These are phyloP conservation scores for Quercus mongolica DNA, from an alignment of 306 rosid species.

Conservation along the genomic window DNA sequence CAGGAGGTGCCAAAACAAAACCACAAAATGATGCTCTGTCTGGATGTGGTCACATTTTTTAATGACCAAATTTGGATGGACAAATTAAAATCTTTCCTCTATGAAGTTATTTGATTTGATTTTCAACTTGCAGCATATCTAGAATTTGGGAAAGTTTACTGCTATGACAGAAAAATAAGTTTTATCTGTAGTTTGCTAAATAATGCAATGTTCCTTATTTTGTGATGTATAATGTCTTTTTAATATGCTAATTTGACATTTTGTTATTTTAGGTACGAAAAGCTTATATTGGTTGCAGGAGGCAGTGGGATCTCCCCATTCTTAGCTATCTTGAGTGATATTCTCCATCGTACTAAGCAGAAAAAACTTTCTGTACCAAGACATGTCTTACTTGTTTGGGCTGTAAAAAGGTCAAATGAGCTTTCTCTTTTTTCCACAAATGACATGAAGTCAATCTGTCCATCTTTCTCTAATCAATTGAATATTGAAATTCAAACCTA, in stretches of 20 bases:
- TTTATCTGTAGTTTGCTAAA: background rate
- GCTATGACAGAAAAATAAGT: background rate
- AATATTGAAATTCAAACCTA: conserved; percentile 53
- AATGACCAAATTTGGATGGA: too few relatives aligned
- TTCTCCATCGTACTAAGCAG: conserved; percentile 69
- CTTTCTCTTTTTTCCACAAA: conserved; percentile 68
- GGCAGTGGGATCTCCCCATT: conserved; percentile 95
- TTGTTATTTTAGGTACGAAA: conserved; percentile 65
- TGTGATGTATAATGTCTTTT: background rate
- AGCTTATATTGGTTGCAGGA: conserved; percentile 87
- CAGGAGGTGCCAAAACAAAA: too few relatives aligned
- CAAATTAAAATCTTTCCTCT: too few relatives aligned
- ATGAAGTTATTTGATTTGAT: too few relatives aligned
- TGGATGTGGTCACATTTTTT: too few relatives aligned
- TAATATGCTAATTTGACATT: conserved; percentile 1
- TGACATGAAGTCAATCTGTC: conserved; percentile 66
- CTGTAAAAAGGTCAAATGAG: conserved; percentile 72
- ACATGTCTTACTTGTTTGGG: conserved; percentile 77
- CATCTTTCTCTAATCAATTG: conserved; percentile 49
- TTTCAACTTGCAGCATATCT: background rate
- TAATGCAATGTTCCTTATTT: background rate
- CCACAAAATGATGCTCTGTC: too few relatives aligned
- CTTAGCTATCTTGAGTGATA: conserved; percentile 85
- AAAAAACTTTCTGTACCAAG: conserved; percentile 66
- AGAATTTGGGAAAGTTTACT: background rate